These are phyloP conservation scores for Fragaria ananassa DNA, from an alignment of 306 rosid genomes.

Conservation along the genomic window DNA sequence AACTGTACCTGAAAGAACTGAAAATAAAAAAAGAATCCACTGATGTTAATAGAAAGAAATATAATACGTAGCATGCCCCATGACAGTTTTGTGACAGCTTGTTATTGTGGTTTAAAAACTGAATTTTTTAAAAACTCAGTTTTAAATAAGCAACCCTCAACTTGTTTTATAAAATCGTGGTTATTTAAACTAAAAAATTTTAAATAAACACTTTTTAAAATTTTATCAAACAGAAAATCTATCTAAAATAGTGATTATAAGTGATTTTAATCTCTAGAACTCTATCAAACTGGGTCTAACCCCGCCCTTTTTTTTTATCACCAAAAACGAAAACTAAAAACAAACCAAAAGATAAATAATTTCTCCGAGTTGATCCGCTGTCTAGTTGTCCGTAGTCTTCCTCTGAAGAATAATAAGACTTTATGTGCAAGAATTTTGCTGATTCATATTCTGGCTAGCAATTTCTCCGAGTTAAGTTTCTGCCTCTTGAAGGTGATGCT, in stretches of 20 bases:
- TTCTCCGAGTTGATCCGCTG: background rate
- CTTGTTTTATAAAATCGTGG: too few relatives aligned
- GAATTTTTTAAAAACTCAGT: too few relatives aligned
- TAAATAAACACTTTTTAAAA: too few relatives aligned
- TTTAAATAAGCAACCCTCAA: too few relatives aligned
- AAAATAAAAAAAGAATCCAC: background rate
- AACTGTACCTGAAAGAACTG: background rate
- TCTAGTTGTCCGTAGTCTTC: background rate
- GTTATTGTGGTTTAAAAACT: too few relatives aligned
- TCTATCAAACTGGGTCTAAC: too few relatives aligned
- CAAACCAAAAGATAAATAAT: background rate
- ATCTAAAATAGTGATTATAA: too few relatives aligned
- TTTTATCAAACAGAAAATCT: too few relatives aligned
- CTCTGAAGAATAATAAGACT: background rate
- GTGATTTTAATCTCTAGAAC: too few relatives aligned
- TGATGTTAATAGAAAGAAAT: background rate
- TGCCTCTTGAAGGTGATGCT: background rate
- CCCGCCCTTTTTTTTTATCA: background rate
- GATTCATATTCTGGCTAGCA: background rate
- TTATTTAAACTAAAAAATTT: too few relatives aligned
- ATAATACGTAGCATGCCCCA: background rate
- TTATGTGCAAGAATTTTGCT: background rate
- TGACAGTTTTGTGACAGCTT: background rate
- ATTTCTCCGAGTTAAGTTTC: background rate
- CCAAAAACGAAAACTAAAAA: background rate